Conservation (phyloP, 129 eudicot genomes). For the Artemisia tridentata region DNA sequence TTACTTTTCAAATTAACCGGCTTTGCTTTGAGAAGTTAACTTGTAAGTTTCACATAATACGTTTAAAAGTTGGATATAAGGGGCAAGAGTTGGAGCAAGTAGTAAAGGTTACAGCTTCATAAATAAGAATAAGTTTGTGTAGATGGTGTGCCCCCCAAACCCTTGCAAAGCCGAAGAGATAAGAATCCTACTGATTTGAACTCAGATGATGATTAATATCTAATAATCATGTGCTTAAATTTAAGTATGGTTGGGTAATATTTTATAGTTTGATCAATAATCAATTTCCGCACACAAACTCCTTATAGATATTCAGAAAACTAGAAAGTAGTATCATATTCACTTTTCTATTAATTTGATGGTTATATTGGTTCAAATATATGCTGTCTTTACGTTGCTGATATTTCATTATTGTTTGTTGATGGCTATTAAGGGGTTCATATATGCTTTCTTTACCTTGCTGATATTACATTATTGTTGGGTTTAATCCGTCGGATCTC, state of each 20-base stretch:
- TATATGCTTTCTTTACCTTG: slow-evolving; percentile 2
- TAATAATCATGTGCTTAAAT: not conserved
- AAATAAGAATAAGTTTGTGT: not conserved
- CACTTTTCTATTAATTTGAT: not conserved
- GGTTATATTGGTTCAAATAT: not conserved
- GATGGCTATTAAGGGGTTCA: not conserved
- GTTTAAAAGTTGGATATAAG: not conserved
- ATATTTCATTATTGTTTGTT: slow-evolving; percentile 4
- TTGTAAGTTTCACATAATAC: not conserved
- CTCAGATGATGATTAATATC: not conserved
- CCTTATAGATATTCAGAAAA: not conserved
- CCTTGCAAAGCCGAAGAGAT: not conserved
- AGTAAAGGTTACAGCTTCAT: not conserved
- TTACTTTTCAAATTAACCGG: no score
- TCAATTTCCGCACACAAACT: not conserved
- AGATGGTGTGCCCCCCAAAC: not conserved
- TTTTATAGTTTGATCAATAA: not conserved
- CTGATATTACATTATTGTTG: slow-evolving; percentile 5
- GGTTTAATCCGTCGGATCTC: not conserved
- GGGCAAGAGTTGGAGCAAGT: slow-evolving; percentile 1
- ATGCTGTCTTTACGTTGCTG: slow-evolving; percentile 6
- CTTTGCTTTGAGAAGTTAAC: no score
- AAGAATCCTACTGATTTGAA: not conserved
- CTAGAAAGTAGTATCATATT: not conserved
- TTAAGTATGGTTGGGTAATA: not conserved